phyloP scores from a whole-genome alignment of 352 stramenopile species.

The Phytopythium boreale region DNA sequence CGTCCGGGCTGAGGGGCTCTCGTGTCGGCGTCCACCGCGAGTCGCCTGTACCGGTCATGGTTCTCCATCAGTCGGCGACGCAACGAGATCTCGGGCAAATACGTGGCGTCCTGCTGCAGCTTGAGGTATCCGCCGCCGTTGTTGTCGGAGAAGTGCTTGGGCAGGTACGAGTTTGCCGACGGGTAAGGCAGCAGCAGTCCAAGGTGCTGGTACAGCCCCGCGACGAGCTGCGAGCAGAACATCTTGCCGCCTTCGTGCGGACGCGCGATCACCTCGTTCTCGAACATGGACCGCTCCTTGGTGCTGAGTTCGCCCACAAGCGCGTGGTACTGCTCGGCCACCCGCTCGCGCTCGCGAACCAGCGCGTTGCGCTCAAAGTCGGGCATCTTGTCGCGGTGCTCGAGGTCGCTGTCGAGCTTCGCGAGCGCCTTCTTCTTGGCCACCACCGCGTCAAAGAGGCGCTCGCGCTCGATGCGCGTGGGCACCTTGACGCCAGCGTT shows the following conservation, averaged over 20 bases:
- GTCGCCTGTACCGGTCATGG: conserved; percentile 22
- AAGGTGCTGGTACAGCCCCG: conserved; percentile 76
- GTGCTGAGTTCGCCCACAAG: conserved; percentile 54
- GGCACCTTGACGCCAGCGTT: conserved; percentile 76
- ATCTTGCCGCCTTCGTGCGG: conserved; percentile 45
- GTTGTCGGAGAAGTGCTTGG: conserved; percentile 77
- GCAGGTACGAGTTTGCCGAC: conserved; percentile 81
- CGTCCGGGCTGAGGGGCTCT: conserved; percentile 25
- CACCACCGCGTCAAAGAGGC: conserved; percentile 69
- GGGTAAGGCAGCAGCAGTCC: conserved; percentile 77
- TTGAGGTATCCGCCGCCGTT: conserved; percentile 67
- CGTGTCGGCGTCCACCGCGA: conserved; percentile 26
- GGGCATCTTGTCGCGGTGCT: conserved; percentile 65
- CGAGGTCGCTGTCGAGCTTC: conserved; percentile 57
- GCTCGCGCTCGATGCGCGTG: conserved; percentile 63
- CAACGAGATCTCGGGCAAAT: conserved; percentile 72
- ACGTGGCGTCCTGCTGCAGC: conserved; percentile 66
- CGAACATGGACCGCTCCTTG: conserved; percentile 75
- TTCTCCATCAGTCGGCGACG: conserved; percentile 33
- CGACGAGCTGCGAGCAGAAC: conserved; percentile 84
- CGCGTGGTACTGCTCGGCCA: conserved; percentile 53
- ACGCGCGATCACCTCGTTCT: conserved; percentile 63
- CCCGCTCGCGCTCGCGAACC: conserved; percentile 36
- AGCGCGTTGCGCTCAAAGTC: conserved; percentile 76
- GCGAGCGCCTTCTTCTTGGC: conserved; percentile 61